A percentile compares a stretch with the other conserved stretches of the same genome.
Conservation (phyloP, 2,329 filamentous ascomycete genomes). For the Exophiala bonariae region DNA sequence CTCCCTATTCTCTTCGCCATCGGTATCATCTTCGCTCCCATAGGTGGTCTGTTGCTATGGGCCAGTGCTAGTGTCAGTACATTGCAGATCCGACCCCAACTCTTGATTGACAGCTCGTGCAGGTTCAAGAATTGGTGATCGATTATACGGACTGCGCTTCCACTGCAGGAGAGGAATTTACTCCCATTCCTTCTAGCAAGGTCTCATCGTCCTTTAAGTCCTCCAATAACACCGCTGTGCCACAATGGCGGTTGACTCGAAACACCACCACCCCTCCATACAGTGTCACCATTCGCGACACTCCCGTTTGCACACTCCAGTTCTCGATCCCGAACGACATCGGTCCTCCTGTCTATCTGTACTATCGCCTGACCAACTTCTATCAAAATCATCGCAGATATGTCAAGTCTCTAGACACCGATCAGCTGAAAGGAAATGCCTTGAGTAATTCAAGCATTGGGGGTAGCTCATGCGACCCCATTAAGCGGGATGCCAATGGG, state of each 20-base stretch:
- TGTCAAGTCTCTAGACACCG: constrained; percentile 80
- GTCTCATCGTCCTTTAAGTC: constrained; percentile 73
- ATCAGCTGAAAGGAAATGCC: constrained; percentile 76
- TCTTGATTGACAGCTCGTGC: constrained; percentile 2
- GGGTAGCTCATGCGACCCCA: constrained; percentile 72
- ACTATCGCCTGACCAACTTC: constrained; percentile 96
- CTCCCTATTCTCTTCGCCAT: constrained; percentile 88
- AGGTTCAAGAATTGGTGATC: constrained; percentile 88
- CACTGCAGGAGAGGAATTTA: constrained; percentile 52
- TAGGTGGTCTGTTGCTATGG: constrained; percentile 82
- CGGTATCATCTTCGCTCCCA: constrained; percentile 88
- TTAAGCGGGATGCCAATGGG: constrained; percentile 54
- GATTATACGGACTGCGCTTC: constrained; percentile 80
- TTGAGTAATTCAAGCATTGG: constrained; percentile 62
- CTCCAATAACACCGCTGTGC: constrained; percentile 39
- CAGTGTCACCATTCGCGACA: constrained; percentile 34
- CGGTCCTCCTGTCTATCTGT: constrained; percentile 80
- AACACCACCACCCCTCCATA: constrained; percentile 27
- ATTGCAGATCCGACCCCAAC: not conserved
- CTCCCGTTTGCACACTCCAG: constrained; percentile 66
- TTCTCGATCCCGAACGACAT: constrained; percentile 81
- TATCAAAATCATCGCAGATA: constrained; percentile 99
- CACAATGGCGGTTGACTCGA: constrained; percentile 32
- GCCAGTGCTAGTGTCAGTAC: constrained; percentile 72
- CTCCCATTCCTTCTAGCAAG: constrained; percentile 55